These are phyloP conservation scores for Inonotus obliquus DNA, from an alignment of 1,284 basidiomycete genomes.

Conservation along the genomic window DNA sequence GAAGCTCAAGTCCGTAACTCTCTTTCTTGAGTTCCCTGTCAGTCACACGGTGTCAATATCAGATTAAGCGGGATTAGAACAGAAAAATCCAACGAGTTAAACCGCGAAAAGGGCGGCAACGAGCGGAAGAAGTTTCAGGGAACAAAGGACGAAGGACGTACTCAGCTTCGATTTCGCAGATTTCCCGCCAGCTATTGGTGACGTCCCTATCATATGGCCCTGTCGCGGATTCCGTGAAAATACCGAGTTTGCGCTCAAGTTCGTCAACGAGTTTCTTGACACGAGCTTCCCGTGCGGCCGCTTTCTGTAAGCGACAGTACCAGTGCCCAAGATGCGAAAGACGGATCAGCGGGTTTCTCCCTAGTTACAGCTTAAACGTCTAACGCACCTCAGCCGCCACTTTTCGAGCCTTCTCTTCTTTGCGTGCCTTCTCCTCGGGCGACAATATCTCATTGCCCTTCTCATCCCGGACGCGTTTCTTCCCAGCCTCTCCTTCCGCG, in stretches of 20 bases:
- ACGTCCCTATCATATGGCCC: constrained; percentile 72
- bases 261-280: constrained; percentile 82
- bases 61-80: not conserved
- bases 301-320: constrained; percentile 50
- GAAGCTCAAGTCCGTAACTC: constrained; percentile 89
- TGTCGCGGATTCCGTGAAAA: constrained; percentile 88
- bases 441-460: constrained; percentile 70
- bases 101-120: not conserved
- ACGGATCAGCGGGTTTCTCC: not conserved
- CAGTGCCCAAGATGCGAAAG: not conserved
- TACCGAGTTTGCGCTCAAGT: constrained; percentile 82
- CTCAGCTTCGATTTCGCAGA: constrained; percentile 82
- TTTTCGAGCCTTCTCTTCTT: constrained; percentile 72
- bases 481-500: constrained; percentile 41
- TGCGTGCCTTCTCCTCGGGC: constrained; percentile 79
- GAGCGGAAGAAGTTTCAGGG: not conserved
- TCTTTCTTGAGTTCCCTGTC: constrained; percentile 79
- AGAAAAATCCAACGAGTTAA: not conserved
- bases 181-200: constrained; percentile 64
- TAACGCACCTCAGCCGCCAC: constrained; percentile 59
- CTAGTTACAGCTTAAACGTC: not conserved
- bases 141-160: constrained; percentile 35
- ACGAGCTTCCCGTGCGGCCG: constrained; percentile 72
- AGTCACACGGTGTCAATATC: not conserved
- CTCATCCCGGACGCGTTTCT: constrained; percentile 46